These are phyloP conservation scores for Mycena vitilis DNA, from an alignment of 768 basidiomycete species.

Conservation along the genomic window DNA sequence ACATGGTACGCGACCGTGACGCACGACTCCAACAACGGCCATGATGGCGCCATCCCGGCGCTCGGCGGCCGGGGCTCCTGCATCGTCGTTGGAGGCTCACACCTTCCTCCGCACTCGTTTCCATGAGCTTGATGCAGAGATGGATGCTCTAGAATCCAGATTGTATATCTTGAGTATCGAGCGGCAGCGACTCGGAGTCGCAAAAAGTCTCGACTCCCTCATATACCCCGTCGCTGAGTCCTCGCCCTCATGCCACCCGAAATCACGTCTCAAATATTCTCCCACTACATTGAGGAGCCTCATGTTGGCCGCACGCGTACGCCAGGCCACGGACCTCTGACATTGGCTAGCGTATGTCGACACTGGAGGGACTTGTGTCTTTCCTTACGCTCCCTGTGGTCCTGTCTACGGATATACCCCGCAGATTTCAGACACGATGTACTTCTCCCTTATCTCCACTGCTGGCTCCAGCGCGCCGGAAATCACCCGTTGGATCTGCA, in stretches of 20 bases:
- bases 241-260: constrained; percentile 23
- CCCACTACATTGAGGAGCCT: constrained; percentile 10
- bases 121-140: constrained; percentile 18
- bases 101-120: constrained; percentile 22
- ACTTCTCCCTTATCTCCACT: not conserved
- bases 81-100: not conserved
- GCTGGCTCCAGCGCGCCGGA: constrained; percentile 24
- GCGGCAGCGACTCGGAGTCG: not conserved
- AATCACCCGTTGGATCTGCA: constrained; percentile 9
- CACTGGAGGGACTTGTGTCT: constrained; percentile 23
- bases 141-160: constrained; percentile 11
- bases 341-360: constrained; percentile 20
- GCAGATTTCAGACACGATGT: not conserved
- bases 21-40: too few relatives aligned
- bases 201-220: not conserved
- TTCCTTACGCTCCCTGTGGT: not conserved
- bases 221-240: constrained; percentile 20
- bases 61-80: not conserved
- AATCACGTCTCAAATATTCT: constrained; percentile 20
- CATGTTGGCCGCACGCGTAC: constrained; percentile 7
- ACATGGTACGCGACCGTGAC: too few relatives aligned
- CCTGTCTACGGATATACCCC: constrained; percentile 13
- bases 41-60: not conserved
- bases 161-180: not conserved
- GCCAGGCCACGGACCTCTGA: constrained; percentile 3